Evolutionary conservation across 345 rosid species (phyloP), one percentile per base, ranked within the genome.

Genomic region (Abelmoschus esculentus): DNA sequence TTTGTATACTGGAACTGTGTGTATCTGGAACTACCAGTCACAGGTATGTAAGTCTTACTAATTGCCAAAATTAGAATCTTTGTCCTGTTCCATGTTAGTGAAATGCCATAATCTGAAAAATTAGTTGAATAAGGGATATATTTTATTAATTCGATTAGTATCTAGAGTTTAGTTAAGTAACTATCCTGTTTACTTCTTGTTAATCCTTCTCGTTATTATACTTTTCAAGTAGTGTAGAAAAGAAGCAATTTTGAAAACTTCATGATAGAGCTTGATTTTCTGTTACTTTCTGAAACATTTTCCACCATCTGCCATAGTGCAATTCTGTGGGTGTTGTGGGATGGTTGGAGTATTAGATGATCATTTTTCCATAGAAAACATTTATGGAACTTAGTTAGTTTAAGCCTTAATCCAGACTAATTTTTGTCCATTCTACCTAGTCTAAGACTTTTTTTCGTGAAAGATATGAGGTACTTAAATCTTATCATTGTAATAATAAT

Each of bases 21-120:
- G 86, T 75, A 82, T 89, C 68, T 89, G 89, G 90, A 87, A 87
- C 80, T 87, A 85, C 81, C 85, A 84, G 80, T 85, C 97, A 47
- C 99, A 91, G 93, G 99, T 96, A 84, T 38, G 77, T 61, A 74
- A 29, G 0, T 47, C 22, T 64, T 65, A 3, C 26, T 65, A 13
- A 65, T 65, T 65, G 5, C 47, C 8, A 40, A 19, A 62, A 63
- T 9, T 40, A 42, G 12, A 65, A 13, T 2, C n/a, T 66, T 47
- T 47, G 3, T 11, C 6, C 6, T 49, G 42, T 28, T 58, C 10
- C 19, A 62, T 53, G 18, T 10, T 44, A 50, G 22, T 54, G 57
- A 15, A 54, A 18, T 63, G 28, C 10, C 22, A 31, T n/a, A 31
- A 36, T 56, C 22, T 69, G 38, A 29, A 68, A 68, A 34, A 44